Evolutionary conservation across 345 rosid genomes (phyloP), one percentile per base, ranked within the genome.

Genomic region (Eucalyptus dawsonii): DNA sequence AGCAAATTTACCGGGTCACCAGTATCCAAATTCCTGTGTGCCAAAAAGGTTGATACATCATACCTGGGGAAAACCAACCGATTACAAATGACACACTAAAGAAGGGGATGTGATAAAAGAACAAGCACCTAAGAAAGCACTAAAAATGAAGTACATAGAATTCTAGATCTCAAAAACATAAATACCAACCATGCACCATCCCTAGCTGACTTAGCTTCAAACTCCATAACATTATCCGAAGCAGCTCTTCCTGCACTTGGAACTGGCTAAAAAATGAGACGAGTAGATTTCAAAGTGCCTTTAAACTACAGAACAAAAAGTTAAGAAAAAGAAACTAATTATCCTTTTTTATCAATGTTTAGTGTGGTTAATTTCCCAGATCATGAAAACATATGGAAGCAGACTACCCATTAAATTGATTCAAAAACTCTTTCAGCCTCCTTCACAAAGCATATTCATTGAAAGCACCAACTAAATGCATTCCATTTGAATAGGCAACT

Each of bases 121-220:
- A 45, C 22, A 31, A 56, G 50, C 31, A 47, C 45, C 42, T n/a
- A 29, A 51, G 50, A 88, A 45, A 44, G 50, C n/a, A 60, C 49
- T 49, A 34, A 40, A 53, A 49, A 34, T 8, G 31, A 83, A 49
- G 81, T 53, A 62, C 81, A 15, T 34, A 86, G 67, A 44, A 34
- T 31, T 86, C 65, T 22, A 56, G 88, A 88, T 31, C 83, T 49
- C 14, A 90, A 87, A 62, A 87, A 62, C 49, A 47, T 50, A 27
- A 50, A 87, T 83, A 92, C 93, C 92, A 91, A 98, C 99, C 99
- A 98, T 88, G 99, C 99, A 90, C 99, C 99, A 91, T 98, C 99
- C 90, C 99, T 94, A 8, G 97, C 92, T 90, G 99, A 98, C 92
- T 96, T 98, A 88, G 99, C 99, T 95, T 98, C 99, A 92, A 96